phyloP scores from a whole-genome alignment of 108 stramenopile species.

The Cyclotella atomus region DNA sequence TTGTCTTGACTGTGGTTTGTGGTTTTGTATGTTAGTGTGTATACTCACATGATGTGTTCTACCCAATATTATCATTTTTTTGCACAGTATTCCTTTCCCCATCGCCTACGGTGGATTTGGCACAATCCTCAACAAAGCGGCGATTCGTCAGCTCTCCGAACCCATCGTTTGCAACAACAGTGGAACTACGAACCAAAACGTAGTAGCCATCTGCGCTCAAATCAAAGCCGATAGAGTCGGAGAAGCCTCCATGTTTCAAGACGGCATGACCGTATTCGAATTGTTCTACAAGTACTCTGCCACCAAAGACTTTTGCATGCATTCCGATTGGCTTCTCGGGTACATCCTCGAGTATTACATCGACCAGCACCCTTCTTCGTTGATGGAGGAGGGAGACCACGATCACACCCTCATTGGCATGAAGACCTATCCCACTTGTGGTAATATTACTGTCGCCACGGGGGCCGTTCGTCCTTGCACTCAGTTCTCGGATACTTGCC shows the following conservation, averaged over 20 bases:
- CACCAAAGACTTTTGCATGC: conserved; percentile 9
- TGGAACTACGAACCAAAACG: background rate
- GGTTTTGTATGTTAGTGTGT: too few species aligned
- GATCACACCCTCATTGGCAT: conserved; percentile 5
- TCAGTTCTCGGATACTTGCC: background rate
- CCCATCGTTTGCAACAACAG: conserved; percentile 21
- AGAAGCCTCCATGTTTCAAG: background rate
- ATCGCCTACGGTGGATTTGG: conserved; percentile 56
- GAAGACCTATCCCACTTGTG: conserved; percentile 6
- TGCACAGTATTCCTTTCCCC: conserved; percentile 13
- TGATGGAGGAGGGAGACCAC: too few species aligned
- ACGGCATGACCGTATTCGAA: conserved; percentile 10
- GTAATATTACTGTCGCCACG: background rate
- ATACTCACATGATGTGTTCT: background rate
- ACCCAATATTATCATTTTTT: background rate
- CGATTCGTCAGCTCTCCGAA: conserved; percentile 17
- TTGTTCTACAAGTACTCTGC: conserved; percentile 19
- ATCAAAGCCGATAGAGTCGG: background rate
- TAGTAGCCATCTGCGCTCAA: background rate
- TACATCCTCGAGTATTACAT: conserved; percentile 8
- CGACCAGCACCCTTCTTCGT: background rate
- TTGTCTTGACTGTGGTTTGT: too few species aligned
- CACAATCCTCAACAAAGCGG: conserved; percentile 19
- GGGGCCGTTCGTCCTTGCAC: background rate
- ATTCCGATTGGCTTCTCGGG: conserved; percentile 21